Conservation (phyloP, 805 yeast species). For the Tetrapisispora nanseiensis region DNA sequence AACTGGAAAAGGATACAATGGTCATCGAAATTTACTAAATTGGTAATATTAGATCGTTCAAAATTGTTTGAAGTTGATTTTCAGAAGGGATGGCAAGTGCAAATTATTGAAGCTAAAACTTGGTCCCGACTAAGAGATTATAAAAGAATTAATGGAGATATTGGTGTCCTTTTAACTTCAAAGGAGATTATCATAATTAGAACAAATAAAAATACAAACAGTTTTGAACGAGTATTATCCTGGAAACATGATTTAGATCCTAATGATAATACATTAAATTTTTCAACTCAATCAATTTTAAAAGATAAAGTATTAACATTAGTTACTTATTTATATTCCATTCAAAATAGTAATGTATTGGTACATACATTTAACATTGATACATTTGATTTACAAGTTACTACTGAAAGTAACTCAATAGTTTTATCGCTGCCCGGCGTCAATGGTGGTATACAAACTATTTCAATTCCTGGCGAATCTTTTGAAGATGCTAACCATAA, state of each 20-base stretch:
- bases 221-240: conserved; percentile 42
- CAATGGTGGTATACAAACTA: conserved; percentile 7
- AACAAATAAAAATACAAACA: conserved; percentile 20
- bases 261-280: conserved; percentile 42
- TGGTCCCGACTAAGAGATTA: conserved; percentile 47
- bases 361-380: conserved; percentile 14
- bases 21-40: conserved; percentile 27
- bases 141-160: conserved; percentile 25
- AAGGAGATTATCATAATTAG: conserved; percentile 51
- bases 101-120: conserved; percentile 39
- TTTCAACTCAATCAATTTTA: conserved; percentile 27
- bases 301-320: conserved; percentile 5
- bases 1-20: conserved; percentile 44
- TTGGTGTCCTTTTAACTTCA: conserved; percentile 51
- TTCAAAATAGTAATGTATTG: conserved; percentile 11
- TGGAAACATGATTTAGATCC: conserved; percentile 64
- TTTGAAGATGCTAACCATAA: background rate
- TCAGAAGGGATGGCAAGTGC: conserved; percentile 22
- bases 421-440: conserved; percentile 11
- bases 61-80: conserved; percentile 31
- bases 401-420: conserved; percentile 11
- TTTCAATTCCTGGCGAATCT: conserved; percentile 1
- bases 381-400: conserved; percentile 6
- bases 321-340: conserved; percentile 15
- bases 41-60: conserved; percentile 36